phyloP scores from a whole-genome alignment of 768 basidiomycete genomes.

The Pleurotus eryngii region DNA sequence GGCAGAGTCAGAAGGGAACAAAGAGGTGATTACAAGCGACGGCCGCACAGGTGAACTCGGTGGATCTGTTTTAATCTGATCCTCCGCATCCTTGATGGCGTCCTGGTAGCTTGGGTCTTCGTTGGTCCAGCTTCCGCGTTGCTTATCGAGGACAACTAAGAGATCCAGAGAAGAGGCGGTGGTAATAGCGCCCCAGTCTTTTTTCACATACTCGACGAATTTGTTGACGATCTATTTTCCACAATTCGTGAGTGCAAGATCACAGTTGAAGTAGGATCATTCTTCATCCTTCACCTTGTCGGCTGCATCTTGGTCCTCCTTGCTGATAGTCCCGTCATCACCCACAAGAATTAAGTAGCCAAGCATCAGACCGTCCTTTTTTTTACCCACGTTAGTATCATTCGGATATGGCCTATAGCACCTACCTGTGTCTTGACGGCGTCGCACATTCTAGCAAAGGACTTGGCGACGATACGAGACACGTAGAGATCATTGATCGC shows the following conservation, averaged over 20 bases:
- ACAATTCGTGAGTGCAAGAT: neutral
- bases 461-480: conserved; percentile 3
- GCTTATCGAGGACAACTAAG: conserved; percentile 6
- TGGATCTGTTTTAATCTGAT: neutral
- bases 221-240: conserved; percentile 1
- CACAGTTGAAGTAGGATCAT: neutral
- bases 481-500: conserved; percentile 1
- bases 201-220: conserved; percentile 2
- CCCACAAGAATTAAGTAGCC: conserved; percentile 1
- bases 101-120: conserved; percentile 1
- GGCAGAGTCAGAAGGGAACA: neutral
- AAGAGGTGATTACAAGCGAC: neutral
- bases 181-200: neutral
- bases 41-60: neutral
- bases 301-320: neutral
- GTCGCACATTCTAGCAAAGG: neutral
- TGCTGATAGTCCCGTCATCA: neutral
- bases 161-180: neutral
- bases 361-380: conserved; percentile 1
- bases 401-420: neutral
- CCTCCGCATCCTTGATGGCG: neutral
- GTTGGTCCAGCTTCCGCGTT: neutral
- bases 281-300: neutral
- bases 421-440: conserved; percentile 4
- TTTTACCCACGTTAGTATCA: neutral